phyloP scores from a whole-genome alignment of 805 yeast species.

The Brettanomyces nanus region DNA sequence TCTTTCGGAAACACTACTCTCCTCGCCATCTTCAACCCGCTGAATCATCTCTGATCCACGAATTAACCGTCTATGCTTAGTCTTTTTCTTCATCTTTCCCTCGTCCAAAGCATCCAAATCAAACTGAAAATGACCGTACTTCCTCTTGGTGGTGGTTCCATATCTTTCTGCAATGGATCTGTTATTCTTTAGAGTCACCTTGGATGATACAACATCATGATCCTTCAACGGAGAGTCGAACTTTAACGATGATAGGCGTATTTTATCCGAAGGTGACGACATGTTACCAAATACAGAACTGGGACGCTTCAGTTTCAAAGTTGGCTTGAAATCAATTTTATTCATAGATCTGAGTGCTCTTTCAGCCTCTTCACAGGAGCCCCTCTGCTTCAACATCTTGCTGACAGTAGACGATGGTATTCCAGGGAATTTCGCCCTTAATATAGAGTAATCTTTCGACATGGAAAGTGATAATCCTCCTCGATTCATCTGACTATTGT shows the following conservation, averaged over 20 bases:
- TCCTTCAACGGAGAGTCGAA: background rate
- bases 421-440: constrained; percentile 27
- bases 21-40: background rate
- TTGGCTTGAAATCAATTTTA: background rate
- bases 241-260: background rate
- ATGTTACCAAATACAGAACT: no score
- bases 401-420: constrained; percentile 5
- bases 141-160: background rate
- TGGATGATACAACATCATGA: constrained; percentile 21
- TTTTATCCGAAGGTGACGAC: background rate
- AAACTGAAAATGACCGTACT: background rate
- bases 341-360: background rate
- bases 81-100: background rate
- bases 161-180: constrained; percentile 19
- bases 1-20: background rate
- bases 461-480: no score
- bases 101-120: background rate
- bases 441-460: no score
- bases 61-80: background rate
- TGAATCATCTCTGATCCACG: background rate
- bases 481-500: no score
- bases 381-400: background rate
- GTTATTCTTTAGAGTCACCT: constrained; percentile 15
- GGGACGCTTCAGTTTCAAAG: background rate
- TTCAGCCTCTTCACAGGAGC: background rate